Evolutionary conservation across 306 rosid species (phyloP), one percentile per base, ranked within the genome.

Genomic region (Prunus davidiana): DNA sequence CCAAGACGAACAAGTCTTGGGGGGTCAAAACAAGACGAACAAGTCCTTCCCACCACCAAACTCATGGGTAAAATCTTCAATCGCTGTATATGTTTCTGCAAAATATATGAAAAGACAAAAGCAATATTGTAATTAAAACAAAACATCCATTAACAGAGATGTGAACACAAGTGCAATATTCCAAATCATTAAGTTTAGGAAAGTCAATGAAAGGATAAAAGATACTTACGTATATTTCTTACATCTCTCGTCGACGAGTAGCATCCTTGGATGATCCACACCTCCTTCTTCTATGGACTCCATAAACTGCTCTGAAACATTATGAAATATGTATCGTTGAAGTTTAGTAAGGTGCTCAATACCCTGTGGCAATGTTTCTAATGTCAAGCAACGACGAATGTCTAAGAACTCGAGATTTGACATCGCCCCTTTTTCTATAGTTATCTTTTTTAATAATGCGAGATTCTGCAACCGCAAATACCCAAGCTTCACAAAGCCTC

Each of bases 401-500:
- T 3, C 0, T 2, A 78, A 13, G n/a, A 11, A 10, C 43, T 24
- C 12, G 14, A 78, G 61, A 61, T 10, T 24, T 2, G 76, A 56
- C 76, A 70, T 78, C 43, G 51, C 76, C 14, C 71, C 54, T 4
- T 22, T 34, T 32, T 16, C 62, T 25, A 60, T 77, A 8, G 24
- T 47, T 77, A 77, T 69, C 15, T 12, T 0, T 0, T 32, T 6
- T 63, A 77, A 49, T 8, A 47, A 12, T 13, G 79, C 65, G 22
- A 52, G 52, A 9, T 34, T 1, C 15, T 22, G 0, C 0, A 5
- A 52, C 38, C 2, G 1, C 34, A 76, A 66, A 3, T 22, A 0
- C 6, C 45, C 2, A 20, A 65, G 79, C 55, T 76, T 76, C 8
- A 5, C 5, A 64, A 75, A 75, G 20, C 78, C 78, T 32, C 6